Evolutionary conservation across 805 yeast species (phyloP).

Genomic region (Spathaspora boniae): DNA sequence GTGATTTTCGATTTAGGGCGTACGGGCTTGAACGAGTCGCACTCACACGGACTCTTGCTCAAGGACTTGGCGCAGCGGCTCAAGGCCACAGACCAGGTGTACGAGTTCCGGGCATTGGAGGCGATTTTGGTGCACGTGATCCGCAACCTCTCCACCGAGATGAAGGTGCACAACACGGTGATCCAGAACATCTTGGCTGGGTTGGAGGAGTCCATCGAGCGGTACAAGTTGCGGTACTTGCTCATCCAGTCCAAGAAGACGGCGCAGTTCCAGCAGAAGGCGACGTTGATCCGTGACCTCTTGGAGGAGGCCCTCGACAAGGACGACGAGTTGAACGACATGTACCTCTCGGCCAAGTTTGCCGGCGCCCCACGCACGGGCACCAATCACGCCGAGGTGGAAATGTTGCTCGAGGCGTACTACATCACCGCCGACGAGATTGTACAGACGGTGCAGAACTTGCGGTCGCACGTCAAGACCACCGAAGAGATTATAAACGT

Average conservation of each 20-base stretch:
- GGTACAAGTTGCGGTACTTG: slow-evolving; percentile 72
- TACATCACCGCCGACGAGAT: slow-evolving; percentile 90
- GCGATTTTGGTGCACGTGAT: slow-evolving; percentile 79
- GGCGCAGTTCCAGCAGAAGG: slow-evolving; percentile 80
- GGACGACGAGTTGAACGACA: slow-evolving; percentile 80
- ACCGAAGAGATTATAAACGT: slow-evolving; percentile 95
- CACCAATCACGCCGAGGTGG: slow-evolving; percentile 82
- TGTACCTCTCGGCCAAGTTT: slow-evolving; percentile 67
- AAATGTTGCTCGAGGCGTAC: slow-evolving; percentile 85
- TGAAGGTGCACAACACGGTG: slow-evolving; percentile 78
- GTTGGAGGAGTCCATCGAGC: slow-evolving; percentile 77
- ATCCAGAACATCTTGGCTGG: slow-evolving; percentile 71
- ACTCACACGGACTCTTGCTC: slow-evolving; percentile 41
- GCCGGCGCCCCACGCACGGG: slow-evolving; percentile 44
- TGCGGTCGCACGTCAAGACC: slow-evolving; percentile 78
- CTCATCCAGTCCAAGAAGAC: slow-evolving; percentile 83
- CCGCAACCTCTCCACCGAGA: slow-evolving; percentile 75
- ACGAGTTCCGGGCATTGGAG: slow-evolving; percentile 89
- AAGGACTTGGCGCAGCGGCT: slow-evolving; percentile 40
- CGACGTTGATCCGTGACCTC: slow-evolving; percentile 74
- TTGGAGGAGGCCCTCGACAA: slow-evolving; percentile 82
- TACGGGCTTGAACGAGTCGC: slow-evolving; percentile 41
- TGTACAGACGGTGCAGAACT: slow-evolving; percentile 80
- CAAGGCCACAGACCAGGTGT: slow-evolving; percentile 34
- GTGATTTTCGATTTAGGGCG: slow-evolving; percentile 40